phyloP scores from a whole-genome alignment of 2,329 filamentous ascomycete genomes.

The Pseudopyricularia cyperi region DNA sequence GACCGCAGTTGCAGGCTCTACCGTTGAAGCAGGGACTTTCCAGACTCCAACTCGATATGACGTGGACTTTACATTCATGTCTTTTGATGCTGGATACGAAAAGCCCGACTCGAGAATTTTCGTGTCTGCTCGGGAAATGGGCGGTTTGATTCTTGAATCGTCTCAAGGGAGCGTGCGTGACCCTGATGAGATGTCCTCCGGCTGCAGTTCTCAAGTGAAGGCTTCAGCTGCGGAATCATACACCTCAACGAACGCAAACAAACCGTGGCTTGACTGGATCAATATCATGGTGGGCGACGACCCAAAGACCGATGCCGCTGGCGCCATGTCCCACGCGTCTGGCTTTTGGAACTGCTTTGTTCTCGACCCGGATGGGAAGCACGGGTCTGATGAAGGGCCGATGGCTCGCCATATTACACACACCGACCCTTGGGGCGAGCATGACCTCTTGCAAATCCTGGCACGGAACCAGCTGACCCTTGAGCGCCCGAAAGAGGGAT shows the following conservation, averaged over 20 bases:
- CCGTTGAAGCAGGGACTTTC: neutral
- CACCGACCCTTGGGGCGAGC: neutral
- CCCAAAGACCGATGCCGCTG: neutral
- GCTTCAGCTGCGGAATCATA: no score
- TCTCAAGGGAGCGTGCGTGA: neutral
- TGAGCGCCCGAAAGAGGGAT: neutral
- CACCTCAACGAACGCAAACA: neutral
- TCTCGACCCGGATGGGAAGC: neutral
- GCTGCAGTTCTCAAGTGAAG: neutral
- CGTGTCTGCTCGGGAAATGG: slow-evolving; percentile 32
- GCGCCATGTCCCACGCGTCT: neutral
- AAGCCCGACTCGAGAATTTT: slow-evolving; percentile 48
- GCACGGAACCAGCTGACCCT: neutral
- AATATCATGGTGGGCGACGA: slow-evolving; percentile 1
- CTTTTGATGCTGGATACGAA: slow-evolving; percentile 47
- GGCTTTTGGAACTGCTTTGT: neutral
- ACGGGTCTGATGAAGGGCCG: neutral
- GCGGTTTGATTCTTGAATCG: neutral
- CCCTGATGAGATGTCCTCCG: neutral
- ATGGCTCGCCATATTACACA: neutral
- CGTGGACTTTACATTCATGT: slow-evolving; percentile 46
- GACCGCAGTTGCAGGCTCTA: neutral
- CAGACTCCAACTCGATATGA: slow-evolving; percentile 8
- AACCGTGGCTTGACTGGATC: neutral
- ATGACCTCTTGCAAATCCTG: neutral